A percentile compares a stretch with the other conserved stretches of the same genome.
Conservation (phyloP, 441 rosid species). For the Macaranga tanarius region DNA sequence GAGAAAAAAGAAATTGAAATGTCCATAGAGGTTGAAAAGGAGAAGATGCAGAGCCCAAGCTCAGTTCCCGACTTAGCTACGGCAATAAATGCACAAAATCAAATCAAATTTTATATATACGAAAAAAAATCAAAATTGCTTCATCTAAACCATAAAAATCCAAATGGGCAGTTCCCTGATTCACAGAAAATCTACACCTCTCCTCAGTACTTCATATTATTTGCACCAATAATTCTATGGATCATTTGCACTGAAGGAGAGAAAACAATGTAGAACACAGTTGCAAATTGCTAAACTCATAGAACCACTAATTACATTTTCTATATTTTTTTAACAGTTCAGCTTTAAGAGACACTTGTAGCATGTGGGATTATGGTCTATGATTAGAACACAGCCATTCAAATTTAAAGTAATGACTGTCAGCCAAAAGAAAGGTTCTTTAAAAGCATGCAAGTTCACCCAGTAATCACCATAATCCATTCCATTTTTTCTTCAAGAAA, state of each 20-base stretch:
- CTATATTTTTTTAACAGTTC: not conserved
- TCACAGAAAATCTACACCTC: not conserved
- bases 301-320: not conserved
- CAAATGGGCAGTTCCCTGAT: not conserved
- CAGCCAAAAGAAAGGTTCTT: not conserved
- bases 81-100: not conserved
- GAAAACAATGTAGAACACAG: not conserved
- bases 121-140: not conserved
- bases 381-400: not conserved
- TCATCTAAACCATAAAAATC: not conserved
- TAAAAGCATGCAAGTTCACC: not conserved
- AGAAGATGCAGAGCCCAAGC: constrained; percentile 1
- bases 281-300: not conserved
- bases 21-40: not conserved
- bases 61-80: not conserved
- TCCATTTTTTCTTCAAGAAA: not conserved
- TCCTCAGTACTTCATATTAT: not conserved
- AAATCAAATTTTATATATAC: not conserved
- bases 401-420: not conserved
- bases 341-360: not conserved
- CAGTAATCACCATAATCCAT: not conserved
- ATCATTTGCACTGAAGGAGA: not conserved
- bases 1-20: constrained; percentile 8
- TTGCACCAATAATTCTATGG: not conserved
- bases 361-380: not conserved